Evolutionary conservation across 257 asterid genomes (phyloP), one percentile per base, ranked within the genome.

Genomic region (Perilla frutescens): DNA sequence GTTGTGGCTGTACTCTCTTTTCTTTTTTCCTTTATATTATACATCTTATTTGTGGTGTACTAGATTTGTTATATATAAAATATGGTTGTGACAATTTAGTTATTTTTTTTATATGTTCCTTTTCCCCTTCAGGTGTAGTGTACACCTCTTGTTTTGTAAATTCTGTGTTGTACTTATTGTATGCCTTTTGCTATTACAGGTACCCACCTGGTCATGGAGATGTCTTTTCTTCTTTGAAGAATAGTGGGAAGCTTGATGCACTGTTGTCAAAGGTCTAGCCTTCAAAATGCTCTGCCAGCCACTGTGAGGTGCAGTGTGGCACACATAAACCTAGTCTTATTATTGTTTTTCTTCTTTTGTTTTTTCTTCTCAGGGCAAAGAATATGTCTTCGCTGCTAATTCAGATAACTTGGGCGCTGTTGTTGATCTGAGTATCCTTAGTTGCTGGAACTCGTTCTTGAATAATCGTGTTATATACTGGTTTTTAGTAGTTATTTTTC

Each of bases 141-240:
- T 61, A 31, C 41, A 60, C 29, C n/a, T 44, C 71, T 62, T 53
- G 55, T 7, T 71, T 59, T 44, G 37, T 61, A 47, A 11, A 13
- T 47, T 60, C 20, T 55, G 3, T 63, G 37, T 20, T 67, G 29
- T 62, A 26, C 15, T 70, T 73, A 14, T 67, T 68, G 70, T 34
- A 57, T 67, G 39, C 36, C 59, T 71, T 76, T 62, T 81, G 74
- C 73, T 55, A 76, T 11, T 79, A 54, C 73, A 90, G 99, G 99
- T 90, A 89, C 75, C 99, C 98, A 41, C 97, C 99, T 66, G 99
- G 98, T 77, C 99, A 95, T 80, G 99, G 99, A 47, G 99, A 95
- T 75, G 99, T 95, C 57, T 95, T 95, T 76, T 89, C 99, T 67
- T 78, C 99, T 76, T 87, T 95, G 85, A 83, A 85, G 89, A 95